Base-by-base conservation (phyloP, 2,329 filamentous ascomycete species). In the Hymenoscyphus albidus region DNA sequence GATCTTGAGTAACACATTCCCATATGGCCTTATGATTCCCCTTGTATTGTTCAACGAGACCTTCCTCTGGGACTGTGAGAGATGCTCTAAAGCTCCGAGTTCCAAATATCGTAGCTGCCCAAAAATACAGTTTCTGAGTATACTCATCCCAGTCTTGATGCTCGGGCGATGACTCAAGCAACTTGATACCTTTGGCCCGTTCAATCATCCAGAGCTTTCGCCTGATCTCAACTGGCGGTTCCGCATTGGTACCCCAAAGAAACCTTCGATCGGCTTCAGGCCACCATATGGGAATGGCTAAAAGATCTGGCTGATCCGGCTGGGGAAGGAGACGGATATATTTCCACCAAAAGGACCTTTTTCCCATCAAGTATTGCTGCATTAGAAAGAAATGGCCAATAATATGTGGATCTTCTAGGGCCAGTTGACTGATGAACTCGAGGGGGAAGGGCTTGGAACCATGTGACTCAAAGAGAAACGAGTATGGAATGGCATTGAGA, bases 281-380 rank as follows among this genome's bases (percentile, higher is more conserved):
- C 83, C 89, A 92, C 69, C 87, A 87, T 0, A 87, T 79, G 4
- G 88, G 86, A 14, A 89, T 81, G 0, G 78, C 80, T 79, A 89
- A 82, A 1, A 76, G 72, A 5, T 76, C 72, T 3, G 77, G 70
- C 1, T 85, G 77, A 10, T 82, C 80, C 0, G 88, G 87, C 65
- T 86, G 84, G 1, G 90, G 89, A 0, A 93, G 79, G 0, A 84
- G 83, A 10, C 78, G 77, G 68, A 92, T 84, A 75, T 93, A 93
- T 1, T 86, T 82, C 74, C 79, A 81, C 90, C 90, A 93, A 69
- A 84, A 85, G 0, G 89, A 90, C 1, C 80, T 72, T 1, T 76
- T 63, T 1, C 83, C 84, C 1, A 82, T 76, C 39, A 92, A 78
- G 72, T 86, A 87, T 74, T 93, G 85, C 66, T 88, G 85, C 73